Percentiles rank a stretch among this genome's conserved stretches.
These are phyloP conservation scores for Hymenoscyphus repandus DNA, from an alignment of 2,329 filamentous ascomycete species.

Conservation along the genomic window DNA sequence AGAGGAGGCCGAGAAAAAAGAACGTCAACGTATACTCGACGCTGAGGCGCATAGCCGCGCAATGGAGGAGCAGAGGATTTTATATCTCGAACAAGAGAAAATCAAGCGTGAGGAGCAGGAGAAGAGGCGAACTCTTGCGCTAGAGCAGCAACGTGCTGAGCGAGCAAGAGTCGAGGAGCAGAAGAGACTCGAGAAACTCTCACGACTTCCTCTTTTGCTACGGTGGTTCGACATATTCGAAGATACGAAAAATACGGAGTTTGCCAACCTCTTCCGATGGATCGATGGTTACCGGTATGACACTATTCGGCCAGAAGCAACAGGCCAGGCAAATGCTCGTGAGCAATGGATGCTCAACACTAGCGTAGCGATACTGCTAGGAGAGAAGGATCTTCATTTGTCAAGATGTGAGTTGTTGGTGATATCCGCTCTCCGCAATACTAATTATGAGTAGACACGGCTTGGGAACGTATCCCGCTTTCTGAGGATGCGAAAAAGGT, in stretches of 20 bases:
- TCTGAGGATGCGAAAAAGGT: conserved; percentile 49
- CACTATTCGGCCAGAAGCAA: conserved; percentile 50
- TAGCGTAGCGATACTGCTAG: conserved; percentile 57
- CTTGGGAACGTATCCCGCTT: conserved; percentile 52
- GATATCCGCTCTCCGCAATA: neutral
- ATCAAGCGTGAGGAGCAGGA: conserved; percentile 35
- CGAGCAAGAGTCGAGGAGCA: conserved; percentile 45
- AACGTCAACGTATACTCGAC: conserved; percentile 25
- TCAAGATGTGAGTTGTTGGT: conserved; percentile 48
- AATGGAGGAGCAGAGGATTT: conserved; percentile 33
- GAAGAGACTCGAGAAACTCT: conserved; percentile 48
- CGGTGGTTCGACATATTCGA: conserved; percentile 52
- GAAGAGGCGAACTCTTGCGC: conserved; percentile 23
- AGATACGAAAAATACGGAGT: conserved; percentile 45
- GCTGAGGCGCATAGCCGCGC: conserved; percentile 21
- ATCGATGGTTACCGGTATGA: conserved; percentile 60
- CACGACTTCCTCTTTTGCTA: conserved; percentile 54
- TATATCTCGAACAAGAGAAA: conserved; percentile 31
- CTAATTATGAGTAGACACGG: conserved; percentile 42
- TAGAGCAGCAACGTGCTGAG: conserved; percentile 44
- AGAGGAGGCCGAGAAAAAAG: conserved; percentile 27
- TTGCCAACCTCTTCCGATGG: conserved; percentile 50
- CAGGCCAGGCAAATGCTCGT: conserved; percentile 49
- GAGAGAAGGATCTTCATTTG: conserved; percentile 57
- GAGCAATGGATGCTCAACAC: conserved; percentile 64